Percentiles rank a stretch among this genome's conserved stretches.
These are phyloP conservation scores for Coniella lustricola DNA, from an alignment of 2,329 filamentous ascomycete genomes.

Conservation along the genomic window DNA sequence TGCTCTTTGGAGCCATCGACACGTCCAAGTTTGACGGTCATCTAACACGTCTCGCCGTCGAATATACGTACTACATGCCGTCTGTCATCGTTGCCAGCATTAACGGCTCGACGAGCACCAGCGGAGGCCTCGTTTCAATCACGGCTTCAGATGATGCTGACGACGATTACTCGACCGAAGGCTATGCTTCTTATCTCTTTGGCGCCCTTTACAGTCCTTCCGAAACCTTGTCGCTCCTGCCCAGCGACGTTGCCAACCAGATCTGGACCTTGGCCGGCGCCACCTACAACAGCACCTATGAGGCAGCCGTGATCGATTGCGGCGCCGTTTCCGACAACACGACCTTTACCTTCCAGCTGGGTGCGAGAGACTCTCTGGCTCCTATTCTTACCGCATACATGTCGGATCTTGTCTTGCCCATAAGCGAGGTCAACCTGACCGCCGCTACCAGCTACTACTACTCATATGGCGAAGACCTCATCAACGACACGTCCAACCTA, in stretches of 20 bases:
- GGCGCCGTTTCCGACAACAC: slow-evolving; percentile 17
- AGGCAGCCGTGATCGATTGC: slow-evolving; percentile 22
- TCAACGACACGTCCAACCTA: not conserved
- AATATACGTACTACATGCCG: slow-evolving; percentile 2
- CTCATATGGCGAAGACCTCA: not conserved
- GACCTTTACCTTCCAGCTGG: slow-evolving; percentile 23
- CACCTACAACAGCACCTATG: slow-evolving; percentile 13
- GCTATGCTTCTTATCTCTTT: slow-evolving; percentile 5
- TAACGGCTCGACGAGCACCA: slow-evolving; percentile 10
- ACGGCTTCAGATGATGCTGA: not conserved
- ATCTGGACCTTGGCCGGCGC: slow-evolving; percentile 25
- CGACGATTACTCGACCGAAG: not conserved
- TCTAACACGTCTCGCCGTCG: slow-evolving; percentile 3
- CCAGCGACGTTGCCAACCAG: slow-evolving; percentile 19
- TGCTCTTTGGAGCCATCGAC: slow-evolving; percentile 28
- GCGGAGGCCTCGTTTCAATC: slow-evolving; percentile 5
- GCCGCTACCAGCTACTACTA: not conserved
- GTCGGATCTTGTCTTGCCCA: slow-evolving; percentile 24
- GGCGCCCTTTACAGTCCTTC: slow-evolving; percentile 17
- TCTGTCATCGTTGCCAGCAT: slow-evolving; percentile 6
- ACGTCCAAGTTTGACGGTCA: slow-evolving; percentile 19
- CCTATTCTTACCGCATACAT: slow-evolving; percentile 22
- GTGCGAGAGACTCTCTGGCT: slow-evolving; percentile 18
- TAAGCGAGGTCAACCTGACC: not conserved
- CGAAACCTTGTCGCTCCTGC: slow-evolving; percentile 22